Percentiles rank a stretch among this genome's conserved stretches.
Evolutionary conservation across 805 yeast species (phyloP).

Genomic region (Wickerhamomyces xylosicus): DNA sequence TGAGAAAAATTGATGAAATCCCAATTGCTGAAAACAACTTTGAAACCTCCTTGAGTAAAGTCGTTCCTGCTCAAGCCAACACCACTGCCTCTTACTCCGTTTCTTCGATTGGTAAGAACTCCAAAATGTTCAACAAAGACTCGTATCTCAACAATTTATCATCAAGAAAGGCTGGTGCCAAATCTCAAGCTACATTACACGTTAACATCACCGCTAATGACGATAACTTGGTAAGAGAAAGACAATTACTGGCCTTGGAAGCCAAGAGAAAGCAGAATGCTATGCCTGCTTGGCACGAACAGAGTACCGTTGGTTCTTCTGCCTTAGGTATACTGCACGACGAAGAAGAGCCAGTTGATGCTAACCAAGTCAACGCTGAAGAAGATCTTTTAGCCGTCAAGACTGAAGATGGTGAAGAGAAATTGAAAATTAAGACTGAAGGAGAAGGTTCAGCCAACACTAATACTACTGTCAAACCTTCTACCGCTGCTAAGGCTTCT

Average conservation of each 20-base stretch:
- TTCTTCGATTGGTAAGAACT: constrained; percentile 32
- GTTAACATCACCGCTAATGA: constrained; percentile 83
- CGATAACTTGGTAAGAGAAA: constrained; percentile 60
- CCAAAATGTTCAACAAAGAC: constrained; percentile 31
- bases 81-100: constrained; percentile 63
- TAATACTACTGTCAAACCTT: constrained; percentile 6
- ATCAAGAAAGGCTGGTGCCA: constrained; percentile 43
- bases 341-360: constrained; percentile 39
- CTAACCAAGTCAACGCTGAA: constrained; percentile 1
- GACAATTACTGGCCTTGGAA: constrained; percentile 53
- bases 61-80: constrained; percentile 75
- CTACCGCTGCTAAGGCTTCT: constrained; percentile 7
- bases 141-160: constrained; percentile 27
- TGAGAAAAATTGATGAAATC: constrained; percentile 75
- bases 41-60: constrained; percentile 70
- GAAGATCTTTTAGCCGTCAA: constrained; percentile 12
- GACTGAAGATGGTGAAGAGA: constrained; percentile 10
- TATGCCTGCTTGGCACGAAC: constrained; percentile 92
- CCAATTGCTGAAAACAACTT: constrained; percentile 81
- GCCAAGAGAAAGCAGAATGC: constrained; percentile 84
- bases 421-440: constrained; percentile 9
- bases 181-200: constrained; percentile 77
- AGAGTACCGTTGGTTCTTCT: constrained; percentile 76
- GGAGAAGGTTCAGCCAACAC: neutral
- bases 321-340: constrained; percentile 44